Percentiles rank a stretch among this genome's conserved stretches.
phyloP scores from a whole-genome alignment of 2,329 filamentous ascomycete species.

The Penicillium sclerotigenum region DNA sequence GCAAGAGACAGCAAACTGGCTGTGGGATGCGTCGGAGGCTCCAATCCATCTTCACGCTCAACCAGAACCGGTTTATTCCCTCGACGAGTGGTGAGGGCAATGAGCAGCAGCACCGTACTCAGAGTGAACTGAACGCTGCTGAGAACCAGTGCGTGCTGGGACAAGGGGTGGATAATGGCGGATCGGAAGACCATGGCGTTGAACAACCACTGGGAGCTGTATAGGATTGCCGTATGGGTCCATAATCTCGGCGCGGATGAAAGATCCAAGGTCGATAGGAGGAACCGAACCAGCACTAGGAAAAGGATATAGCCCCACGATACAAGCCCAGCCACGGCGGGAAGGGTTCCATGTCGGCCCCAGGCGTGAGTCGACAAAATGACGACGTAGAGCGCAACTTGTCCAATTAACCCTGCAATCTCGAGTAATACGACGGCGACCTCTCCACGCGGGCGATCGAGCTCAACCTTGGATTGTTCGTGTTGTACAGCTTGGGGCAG shows the following conservation, averaged over 20 bases:
- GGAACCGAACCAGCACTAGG: constrained; percentile 68
- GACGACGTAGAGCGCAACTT: constrained; percentile 66
- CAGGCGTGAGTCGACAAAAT: constrained; percentile 61
- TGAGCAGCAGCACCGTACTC: constrained; percentile 67
- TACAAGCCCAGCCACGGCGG: constrained; percentile 64
- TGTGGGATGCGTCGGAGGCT: constrained; percentile 80
- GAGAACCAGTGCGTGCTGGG: constrained; percentile 60
- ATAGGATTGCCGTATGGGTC: constrained; percentile 88
- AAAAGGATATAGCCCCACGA: constrained; percentile 79
- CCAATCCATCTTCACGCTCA: constrained; percentile 83
- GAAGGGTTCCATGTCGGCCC: constrained; percentile 56
- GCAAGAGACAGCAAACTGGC: constrained; percentile 85
- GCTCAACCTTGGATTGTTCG: constrained; percentile 53
- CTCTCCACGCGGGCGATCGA: constrained; percentile 74
- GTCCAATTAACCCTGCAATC: constrained; percentile 67
- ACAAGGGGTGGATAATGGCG: constrained; percentile 71
- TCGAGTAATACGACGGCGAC: constrained; percentile 69
- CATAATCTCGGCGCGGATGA: constrained; percentile 73
- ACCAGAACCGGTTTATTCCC: constrained; percentile 86
- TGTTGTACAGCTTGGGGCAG: constrained; percentile 53
- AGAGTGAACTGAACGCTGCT: constrained; percentile 72
- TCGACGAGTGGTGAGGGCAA: constrained; percentile 79
- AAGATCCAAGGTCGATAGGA: constrained; percentile 58
- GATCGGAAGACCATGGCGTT: constrained; percentile 77
- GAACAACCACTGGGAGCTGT: constrained; percentile 78